Conservation (phyloP, 768 basidiomycete species). For the Sporobolomyces pararoseus region DNA sequence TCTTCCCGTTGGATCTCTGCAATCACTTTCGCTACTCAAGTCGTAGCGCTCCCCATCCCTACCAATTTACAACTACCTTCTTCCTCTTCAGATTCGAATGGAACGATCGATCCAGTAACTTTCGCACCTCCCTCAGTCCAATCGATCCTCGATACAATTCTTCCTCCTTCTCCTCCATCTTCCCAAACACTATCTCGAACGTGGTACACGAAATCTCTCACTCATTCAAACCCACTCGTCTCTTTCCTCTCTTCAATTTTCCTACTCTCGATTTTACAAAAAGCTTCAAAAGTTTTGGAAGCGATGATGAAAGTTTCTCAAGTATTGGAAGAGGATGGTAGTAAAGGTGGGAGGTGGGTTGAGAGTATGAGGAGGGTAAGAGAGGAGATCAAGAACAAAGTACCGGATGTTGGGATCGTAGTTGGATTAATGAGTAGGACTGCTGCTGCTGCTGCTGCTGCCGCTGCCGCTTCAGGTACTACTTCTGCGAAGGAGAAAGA, state of each 20-base stretch:
- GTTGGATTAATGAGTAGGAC: conserved; percentile 59
- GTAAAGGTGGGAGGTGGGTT: conserved; percentile 60
- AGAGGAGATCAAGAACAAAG: conserved; percentile 55
- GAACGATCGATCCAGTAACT: conserved; percentile 55
- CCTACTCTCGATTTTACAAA: conserved; percentile 69
- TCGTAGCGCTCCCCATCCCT: conserved; percentile 75
- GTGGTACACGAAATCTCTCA: conserved; percentile 76
- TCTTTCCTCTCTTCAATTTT: conserved; percentile 79
- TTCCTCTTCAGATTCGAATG: conserved; percentile 2
- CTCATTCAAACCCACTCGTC: conserved; percentile 67
- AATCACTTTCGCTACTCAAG: conserved; percentile 71
- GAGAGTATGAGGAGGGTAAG: conserved; percentile 53
- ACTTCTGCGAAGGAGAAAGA: not conserved
- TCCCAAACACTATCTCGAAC: conserved; percentile 56
- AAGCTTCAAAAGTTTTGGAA: conserved; percentile 60
- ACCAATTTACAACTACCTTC: conserved; percentile 44
- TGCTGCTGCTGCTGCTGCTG: conserved; percentile 17
- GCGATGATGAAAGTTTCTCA: conserved; percentile 54
- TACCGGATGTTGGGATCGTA: conserved; percentile 83
- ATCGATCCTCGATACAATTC: conserved; percentile 68
- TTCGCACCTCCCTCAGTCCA: conserved; percentile 71
- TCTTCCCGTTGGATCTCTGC: conserved; percentile 89
- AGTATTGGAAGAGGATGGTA: conserved; percentile 49
- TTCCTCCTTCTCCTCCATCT: conserved; percentile 58
- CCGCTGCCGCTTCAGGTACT: not conserved